A percentile compares a stretch with the other conserved stretches of the same genome.
Conservation (phyloP, 495 filamentous ascomycete genomes). For the Collariella sp. region DNA sequence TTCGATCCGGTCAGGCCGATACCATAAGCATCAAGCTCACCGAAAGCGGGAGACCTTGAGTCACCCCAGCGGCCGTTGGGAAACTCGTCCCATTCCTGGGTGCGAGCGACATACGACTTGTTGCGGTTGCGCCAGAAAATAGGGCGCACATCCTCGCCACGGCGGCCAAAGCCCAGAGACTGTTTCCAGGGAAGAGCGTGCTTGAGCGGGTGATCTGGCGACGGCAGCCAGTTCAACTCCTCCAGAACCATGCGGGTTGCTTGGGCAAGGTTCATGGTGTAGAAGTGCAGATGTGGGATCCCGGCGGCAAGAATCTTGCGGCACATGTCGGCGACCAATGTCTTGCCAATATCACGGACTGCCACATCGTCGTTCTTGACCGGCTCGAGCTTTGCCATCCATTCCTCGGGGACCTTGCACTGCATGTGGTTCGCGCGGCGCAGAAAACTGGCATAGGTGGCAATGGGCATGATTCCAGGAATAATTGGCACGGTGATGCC, state of each 20-base stretch:
- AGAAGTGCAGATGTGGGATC: constrained; percentile 90
- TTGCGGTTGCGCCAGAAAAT: constrained; percentile 99
- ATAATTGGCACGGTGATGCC: constrained; percentile 89
- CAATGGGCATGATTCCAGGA: constrained; percentile 98
- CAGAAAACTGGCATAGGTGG: constrained; percentile 85
- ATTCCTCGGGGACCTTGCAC: constrained; percentile 67
- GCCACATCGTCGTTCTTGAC: constrained; percentile 94
- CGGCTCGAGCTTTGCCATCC: constrained; percentile 76
- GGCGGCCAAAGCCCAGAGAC: constrained; percentile 77
- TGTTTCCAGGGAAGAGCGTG: constrained; percentile 90
- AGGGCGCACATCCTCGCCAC: constrained; percentile 91
- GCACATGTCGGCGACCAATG: constrained; percentile 87
- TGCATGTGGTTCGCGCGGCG: constrained; percentile 84
- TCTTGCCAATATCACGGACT: constrained; percentile 84
- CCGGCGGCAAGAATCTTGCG: constrained; percentile 70
- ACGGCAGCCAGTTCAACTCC: constrained; percentile 72
- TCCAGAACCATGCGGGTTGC: constrained; percentile 90
- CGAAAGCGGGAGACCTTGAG: constrained; percentile 91
- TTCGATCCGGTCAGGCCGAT: constrained; percentile 95
- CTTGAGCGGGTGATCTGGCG: constrained; percentile 64
- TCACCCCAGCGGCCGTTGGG: constrained; percentile 99
- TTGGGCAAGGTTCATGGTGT: constrained; percentile 98
- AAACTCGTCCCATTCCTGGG: constrained; percentile 98
- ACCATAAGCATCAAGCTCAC: constrained; percentile 91
- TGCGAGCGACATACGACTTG: constrained; percentile 87